phyloP scores from a whole-genome alignment of 176 grass and related monocot genomes.

The Triticum timopheevii region DNA sequence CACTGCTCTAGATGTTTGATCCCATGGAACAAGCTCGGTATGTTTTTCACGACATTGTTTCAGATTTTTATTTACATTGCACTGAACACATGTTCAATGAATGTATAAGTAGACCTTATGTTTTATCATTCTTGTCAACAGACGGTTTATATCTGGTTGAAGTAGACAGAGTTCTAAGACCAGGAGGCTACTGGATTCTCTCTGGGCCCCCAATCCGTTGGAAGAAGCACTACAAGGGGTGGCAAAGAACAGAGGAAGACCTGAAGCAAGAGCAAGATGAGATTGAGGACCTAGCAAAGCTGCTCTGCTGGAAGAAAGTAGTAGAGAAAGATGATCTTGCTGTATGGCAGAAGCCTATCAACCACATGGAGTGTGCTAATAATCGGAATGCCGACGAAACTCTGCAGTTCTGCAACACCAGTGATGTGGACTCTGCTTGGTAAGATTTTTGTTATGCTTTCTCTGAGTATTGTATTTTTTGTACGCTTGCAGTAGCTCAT shows the following conservation, averaged over 20 bases:
- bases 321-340: constrained; percentile 84
- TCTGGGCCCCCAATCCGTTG: constrained; percentile 84
- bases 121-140: constrained; percentile 21
- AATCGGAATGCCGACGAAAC: constrained; percentile 38
- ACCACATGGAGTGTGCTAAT: constrained; percentile 65
- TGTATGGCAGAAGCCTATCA: constrained; percentile 86
- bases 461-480: background rate
- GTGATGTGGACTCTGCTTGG: constrained; percentile 67
- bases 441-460: constrained; percentile 33
- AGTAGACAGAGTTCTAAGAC: constrained; percentile 86
- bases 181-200: constrained; percentile 88
- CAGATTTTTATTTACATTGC: background rate
- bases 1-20: constrained; percentile 96
- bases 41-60: background rate
- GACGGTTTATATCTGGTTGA: constrained; percentile 72
- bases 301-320: constrained; percentile 89
- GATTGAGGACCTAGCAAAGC: constrained; percentile 65
- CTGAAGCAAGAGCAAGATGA: constrained; percentile 86
- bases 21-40: constrained; percentile 80
- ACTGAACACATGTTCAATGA: background rate
- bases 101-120: background rate
- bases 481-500: background rate
- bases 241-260: constrained; percentile 89
- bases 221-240: constrained; percentile 73
- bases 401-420: constrained; percentile 58